A percentile compares a stretch with the other conserved stretches of the same genome.
These are phyloP conservation scores for Fusarium liriodendri DNA, from an alignment of 2,329 filamentous ascomycete genomes.

Conservation along the genomic window DNA sequence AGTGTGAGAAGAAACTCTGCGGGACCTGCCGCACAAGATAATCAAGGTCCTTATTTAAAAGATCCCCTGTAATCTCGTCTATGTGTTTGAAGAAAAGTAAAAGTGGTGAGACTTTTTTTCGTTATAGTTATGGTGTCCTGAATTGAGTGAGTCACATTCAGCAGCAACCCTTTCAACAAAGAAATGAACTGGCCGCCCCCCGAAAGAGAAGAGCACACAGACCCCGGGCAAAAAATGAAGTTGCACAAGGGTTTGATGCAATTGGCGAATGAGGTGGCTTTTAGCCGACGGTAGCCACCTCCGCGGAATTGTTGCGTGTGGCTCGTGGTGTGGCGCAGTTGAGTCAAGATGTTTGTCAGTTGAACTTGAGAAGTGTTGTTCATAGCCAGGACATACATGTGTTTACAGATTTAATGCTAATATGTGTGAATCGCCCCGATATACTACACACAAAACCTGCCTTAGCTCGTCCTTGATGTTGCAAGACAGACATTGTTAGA, in stretches of 20 bases:
- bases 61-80: neutral
- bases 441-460: no score
- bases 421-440: no score
- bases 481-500: no score
- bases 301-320: neutral
- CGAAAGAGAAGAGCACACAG: neutral
- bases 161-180: conserved; percentile 11
- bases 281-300: conserved; percentile 26
- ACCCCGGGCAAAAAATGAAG: conserved; percentile 29
- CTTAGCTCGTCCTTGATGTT: no score
- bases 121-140: neutral
- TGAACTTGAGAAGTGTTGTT: neutral
- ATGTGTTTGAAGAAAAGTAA: neutral
- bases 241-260: conserved; percentile 1
- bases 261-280: conserved; percentile 30
- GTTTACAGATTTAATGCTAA: no score
- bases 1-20: neutral
- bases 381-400: neutral
- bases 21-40: neutral
- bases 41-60: neutral
- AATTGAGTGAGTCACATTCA: conserved; percentile 29
- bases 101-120: neutral
- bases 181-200: neutral
- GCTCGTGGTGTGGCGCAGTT: neutral
- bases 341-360: neutral